These are phyloP conservation scores for Candida nonsorbophila DNA, from an alignment of 805 yeast genomes.

Conservation along the genomic window DNA sequence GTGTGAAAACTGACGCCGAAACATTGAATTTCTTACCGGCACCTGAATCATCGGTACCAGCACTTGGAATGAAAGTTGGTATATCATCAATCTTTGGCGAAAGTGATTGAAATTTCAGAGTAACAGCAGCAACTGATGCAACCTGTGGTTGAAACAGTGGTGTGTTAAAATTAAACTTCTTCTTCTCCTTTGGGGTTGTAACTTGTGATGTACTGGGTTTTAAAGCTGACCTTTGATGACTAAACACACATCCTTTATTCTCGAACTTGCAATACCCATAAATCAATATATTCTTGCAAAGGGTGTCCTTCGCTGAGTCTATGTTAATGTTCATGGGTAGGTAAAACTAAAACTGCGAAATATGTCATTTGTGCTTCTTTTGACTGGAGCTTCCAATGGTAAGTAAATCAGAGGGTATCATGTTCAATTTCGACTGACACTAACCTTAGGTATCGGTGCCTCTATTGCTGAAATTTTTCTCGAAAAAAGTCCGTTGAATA, in stretches of 20 bases:
- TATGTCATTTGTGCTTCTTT: conserved; percentile 28
- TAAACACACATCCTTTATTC: conserved; percentile 81
- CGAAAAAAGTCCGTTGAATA: no score
- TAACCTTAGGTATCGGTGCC: conserved; percentile 66
- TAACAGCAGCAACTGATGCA: conserved; percentile 12
- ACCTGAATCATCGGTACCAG: conserved; percentile 2
- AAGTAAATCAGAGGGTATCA: conserved; percentile 10
- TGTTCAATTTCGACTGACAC: conserved; percentile 1
- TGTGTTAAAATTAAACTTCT: conserved; percentile 33
- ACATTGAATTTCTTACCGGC: conserved; percentile 26
- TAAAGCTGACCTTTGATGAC: conserved; percentile 33
- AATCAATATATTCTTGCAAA: conserved; percentile 76
- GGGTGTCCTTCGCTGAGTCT: conserved; percentile 66
- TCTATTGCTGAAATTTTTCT: conserved; percentile 57
- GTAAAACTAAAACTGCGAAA: no score
- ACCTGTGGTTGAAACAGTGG: conserved; percentile 38
- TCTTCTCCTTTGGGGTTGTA: conserved; percentile 2
- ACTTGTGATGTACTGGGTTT: background rate
- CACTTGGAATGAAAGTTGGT: conserved; percentile 47
- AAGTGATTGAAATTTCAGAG: conserved; percentile 35
- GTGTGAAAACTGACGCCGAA: conserved; percentile 37
- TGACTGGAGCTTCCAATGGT: conserved; percentile 65
- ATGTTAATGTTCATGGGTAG: conserved; percentile 31
- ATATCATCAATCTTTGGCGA: conserved; percentile 46
- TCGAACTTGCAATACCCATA: conserved; percentile 88